phyloP scores from a whole-genome alignment of 306 rosid genomes.

The Castanea sativa region DNA sequence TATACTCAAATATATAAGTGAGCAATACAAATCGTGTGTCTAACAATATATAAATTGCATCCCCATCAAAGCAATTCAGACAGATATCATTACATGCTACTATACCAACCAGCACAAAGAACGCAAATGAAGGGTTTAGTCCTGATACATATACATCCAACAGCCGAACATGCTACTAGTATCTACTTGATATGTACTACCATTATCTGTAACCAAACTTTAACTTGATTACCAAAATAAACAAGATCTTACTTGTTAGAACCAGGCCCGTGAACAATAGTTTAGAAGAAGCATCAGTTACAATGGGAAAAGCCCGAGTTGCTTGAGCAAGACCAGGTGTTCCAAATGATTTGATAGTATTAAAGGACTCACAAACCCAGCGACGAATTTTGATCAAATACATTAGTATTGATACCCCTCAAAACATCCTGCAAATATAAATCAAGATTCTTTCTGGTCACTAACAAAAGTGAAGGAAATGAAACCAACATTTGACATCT shows the following conservation, averaged over 20 bases:
- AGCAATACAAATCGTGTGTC: not conserved
- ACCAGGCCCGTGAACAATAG: constrained; percentile 66
- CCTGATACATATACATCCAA: not conserved
- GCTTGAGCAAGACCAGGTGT: constrained; percentile 46
- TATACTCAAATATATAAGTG: constrained; percentile 1
- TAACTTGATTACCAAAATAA: constrained; percentile 1
- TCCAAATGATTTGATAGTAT: constrained; percentile 42
- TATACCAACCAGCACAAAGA: not conserved
- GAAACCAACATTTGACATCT: not conserved
- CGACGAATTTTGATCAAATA: constrained; percentile 54
- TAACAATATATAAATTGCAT: constrained; percentile 1
- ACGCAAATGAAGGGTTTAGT: not conserved
- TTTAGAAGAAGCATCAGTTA: constrained; percentile 38
- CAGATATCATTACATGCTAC: not conserved
- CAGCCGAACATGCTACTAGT: not conserved
- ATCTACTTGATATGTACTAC: not conserved
- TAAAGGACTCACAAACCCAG: constrained; percentile 67
- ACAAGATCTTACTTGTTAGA: constrained; percentile 57
- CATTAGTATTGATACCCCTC: constrained; percentile 54
- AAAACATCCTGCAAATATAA: constrained; percentile 47
- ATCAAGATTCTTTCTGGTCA: not conserved
- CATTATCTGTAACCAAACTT: not conserved
- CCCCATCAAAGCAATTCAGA: not conserved
- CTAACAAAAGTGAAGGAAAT: not conserved
- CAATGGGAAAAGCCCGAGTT: constrained; percentile 54